Evolutionary conservation across 805 yeast genomes (phyloP).

Genomic region (Saccharomycopsis sp.): DNA sequence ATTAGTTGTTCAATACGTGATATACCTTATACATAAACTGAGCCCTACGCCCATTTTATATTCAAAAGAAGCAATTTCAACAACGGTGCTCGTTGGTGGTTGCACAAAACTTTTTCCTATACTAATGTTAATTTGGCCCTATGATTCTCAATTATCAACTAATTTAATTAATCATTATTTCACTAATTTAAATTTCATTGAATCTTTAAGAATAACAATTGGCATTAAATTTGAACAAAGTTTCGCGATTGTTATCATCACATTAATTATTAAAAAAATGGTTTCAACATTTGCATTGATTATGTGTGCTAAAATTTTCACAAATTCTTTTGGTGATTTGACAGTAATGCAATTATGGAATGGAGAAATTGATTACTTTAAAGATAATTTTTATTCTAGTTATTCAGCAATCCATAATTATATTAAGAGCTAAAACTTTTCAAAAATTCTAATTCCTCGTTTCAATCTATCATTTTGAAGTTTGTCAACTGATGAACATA

Average conservation of each 20-base stretch:
- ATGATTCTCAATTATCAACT: constrained; percentile 69
- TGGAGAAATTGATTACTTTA: constrained; percentile 1
- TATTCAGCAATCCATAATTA: background rate
- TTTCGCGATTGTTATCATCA: constrained; percentile 5
- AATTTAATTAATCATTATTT: constrained; percentile 47
- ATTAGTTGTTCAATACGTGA: constrained; percentile 28
- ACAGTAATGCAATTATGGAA: background rate
- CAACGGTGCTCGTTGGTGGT: constrained; percentile 68
- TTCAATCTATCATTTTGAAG: too few relatives aligned
- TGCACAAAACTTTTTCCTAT: constrained; percentile 83
- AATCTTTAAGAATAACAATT: constrained; percentile 43
- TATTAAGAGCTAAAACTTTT: background rate
- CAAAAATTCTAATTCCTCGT: background rate
- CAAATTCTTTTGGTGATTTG: background rate
- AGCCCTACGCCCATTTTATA: too few relatives aligned
- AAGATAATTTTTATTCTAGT: background rate
- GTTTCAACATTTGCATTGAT: constrained; percentile 5
- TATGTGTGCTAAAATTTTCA: background rate
- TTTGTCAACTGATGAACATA: too few relatives aligned
- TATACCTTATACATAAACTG: constrained; percentile 6
- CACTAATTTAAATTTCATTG: constrained; percentile 57
- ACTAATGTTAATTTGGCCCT: constrained; percentile 94
- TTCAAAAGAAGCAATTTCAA: constrained; percentile 42
- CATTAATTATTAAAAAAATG: constrained; percentile 10
- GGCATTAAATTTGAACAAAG: constrained; percentile 12